A percentile compares a stretch with the other conserved stretches of the same genome.
Conservation (phyloP, 2,329 filamentous ascomycete species). For the Colletotrichum higginsianum region DNA sequence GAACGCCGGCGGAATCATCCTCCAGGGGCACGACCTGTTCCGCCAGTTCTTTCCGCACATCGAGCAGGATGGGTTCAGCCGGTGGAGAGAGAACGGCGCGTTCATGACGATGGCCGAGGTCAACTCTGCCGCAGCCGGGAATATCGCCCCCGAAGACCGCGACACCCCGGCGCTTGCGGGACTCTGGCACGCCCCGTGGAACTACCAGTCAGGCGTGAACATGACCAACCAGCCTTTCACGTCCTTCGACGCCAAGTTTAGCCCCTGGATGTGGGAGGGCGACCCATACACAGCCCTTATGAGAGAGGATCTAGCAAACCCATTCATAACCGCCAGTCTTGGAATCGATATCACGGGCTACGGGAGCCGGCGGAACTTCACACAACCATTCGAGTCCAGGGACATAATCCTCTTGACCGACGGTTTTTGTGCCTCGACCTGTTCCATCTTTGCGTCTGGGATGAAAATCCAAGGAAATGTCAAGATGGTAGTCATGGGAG, state of each 20-base stretch:
- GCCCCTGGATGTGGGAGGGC: conserved; percentile 56
- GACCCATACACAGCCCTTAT: conserved; percentile 68
- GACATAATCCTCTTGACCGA: conserved; percentile 72
- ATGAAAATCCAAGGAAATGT: conserved; percentile 54
- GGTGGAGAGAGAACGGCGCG: conserved; percentile 56
- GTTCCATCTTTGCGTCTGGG: conserved; percentile 69
- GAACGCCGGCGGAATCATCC: conserved; percentile 71
- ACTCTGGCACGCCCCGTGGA: conserved; percentile 64
- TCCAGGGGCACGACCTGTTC: conserved; percentile 72
- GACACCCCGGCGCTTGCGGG: conserved; percentile 53
- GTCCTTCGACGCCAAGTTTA: conserved; percentile 54
- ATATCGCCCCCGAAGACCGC: conserved; percentile 57
- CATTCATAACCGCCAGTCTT: conserved; percentile 58
- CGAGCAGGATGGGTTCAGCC: conserved; percentile 53
- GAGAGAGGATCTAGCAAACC: conserved; percentile 65
- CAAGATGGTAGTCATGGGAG: conserved; percentile 26
- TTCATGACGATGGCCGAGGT: conserved; percentile 62
- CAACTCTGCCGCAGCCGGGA: conserved; percentile 59
- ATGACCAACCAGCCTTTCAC: conserved; percentile 63
- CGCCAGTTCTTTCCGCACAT: conserved; percentile 65
- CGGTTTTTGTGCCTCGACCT: conserved; percentile 72
- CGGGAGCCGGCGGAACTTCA: conserved; percentile 60
- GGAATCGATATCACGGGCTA: conserved; percentile 67
- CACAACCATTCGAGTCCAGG: conserved; percentile 68
- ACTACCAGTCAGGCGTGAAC: conserved; percentile 58